A percentile compares a stretch with the other conserved stretches of the same genome.
phyloP scores from a whole-genome alignment of 2,329 filamentous ascomycete genomes.

The Cladorrhinum sp. region DNA sequence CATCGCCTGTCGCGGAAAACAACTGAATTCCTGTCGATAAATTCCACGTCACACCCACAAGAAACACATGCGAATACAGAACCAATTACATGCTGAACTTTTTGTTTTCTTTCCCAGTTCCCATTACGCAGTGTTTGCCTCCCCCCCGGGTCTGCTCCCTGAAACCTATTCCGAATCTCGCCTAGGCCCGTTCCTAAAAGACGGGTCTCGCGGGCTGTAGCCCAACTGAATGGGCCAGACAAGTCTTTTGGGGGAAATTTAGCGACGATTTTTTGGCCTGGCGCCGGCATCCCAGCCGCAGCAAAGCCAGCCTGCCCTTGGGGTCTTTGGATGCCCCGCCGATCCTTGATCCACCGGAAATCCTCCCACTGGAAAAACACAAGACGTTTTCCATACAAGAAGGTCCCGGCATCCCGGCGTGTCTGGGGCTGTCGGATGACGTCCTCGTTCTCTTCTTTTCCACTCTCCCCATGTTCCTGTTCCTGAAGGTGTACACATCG shows the following conservation, averaged over 20 bases:
- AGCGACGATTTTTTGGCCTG: background rate
- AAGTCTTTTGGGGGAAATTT: background rate
- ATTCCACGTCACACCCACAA: background rate
- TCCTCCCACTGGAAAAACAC: background rate
- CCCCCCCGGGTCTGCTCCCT: background rate
- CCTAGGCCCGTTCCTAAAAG: constrained; percentile 2
- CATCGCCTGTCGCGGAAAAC: background rate
- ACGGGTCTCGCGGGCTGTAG: background rate
- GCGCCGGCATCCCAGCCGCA: background rate
- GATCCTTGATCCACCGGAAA: background rate
- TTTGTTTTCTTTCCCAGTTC: background rate
- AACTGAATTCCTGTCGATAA: background rate
- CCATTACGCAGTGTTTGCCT: background rate
- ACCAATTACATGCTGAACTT: background rate
- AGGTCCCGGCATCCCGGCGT: background rate
- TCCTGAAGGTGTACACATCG: constrained; percentile 1
- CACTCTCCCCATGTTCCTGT: constrained; percentile 3
- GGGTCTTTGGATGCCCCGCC: background rate
- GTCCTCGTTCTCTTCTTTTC: constrained; percentile 13
- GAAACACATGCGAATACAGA: background rate
- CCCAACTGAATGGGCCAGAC: background rate
- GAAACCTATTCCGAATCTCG: constrained; percentile 17
- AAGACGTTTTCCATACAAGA: background rate
- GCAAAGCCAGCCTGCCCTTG: constrained; percentile 8
- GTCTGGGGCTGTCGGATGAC: constrained; percentile 15